These are phyloP conservation scores for Posidonia australis DNA, from an alignment of 106 monocot species.

Conservation along the genomic window DNA sequence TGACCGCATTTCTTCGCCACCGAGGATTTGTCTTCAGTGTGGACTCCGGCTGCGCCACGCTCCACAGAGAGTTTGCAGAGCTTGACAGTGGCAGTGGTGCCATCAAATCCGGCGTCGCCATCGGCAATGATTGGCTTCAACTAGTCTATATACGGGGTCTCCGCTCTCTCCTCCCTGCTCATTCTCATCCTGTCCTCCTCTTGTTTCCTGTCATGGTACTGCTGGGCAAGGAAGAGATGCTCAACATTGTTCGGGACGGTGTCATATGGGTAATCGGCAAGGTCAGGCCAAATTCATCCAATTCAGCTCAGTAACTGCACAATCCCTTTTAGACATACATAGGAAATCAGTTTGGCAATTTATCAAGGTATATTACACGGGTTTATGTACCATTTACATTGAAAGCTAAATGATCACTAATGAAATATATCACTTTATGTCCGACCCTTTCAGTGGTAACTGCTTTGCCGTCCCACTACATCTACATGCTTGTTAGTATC, in stretches of 20 bases:
- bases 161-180: slow-evolving; percentile 44
- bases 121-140: slow-evolving; percentile 84
- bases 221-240: slow-evolving; percentile 87
- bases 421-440: too few relatives aligned
- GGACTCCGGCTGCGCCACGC: slow-evolving; percentile 86
- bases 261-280: slow-evolving; percentile 96
- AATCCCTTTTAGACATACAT: too few relatives aligned
- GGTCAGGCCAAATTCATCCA: too few relatives aligned
- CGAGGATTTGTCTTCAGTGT: slow-evolving; percentile 90
- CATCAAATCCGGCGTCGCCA: slow-evolving; percentile 85
- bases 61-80: slow-evolving; percentile 97
- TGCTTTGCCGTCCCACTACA: too few relatives aligned
- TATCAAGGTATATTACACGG: too few relatives aligned
- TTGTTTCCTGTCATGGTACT: slow-evolving; percentile 88
- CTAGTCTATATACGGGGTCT: slow-evolving; percentile 69
- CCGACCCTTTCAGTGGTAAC: too few relatives aligned
- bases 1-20: slow-evolving; percentile 95
- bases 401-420: too few relatives aligned
- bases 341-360: too few relatives aligned
- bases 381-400: too few relatives aligned
- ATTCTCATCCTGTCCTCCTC: slow-evolving; percentile 65
- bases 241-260: slow-evolving; percentile 95
- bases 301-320: too few relatives aligned
- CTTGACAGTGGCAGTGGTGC: slow-evolving; percentile 86
- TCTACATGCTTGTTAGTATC: too few relatives aligned